Base-by-base conservation (phyloP, 257 asterid species). In the Capsicum chinense region DNA sequence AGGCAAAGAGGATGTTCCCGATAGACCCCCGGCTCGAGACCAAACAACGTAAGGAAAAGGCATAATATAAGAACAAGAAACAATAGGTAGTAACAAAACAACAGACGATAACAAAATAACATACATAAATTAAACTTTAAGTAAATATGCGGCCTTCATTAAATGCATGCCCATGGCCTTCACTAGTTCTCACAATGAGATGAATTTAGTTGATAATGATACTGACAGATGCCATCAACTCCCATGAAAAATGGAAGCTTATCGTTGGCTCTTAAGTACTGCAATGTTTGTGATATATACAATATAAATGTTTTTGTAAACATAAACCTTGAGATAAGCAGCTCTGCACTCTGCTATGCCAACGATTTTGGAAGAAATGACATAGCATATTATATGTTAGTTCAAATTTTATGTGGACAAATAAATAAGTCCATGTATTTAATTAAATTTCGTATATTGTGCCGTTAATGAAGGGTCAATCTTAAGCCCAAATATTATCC, bases 191-290 rank as follows among this genome's bases (percentile, higher is more conserved):
- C 60, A 74, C 26, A 74, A 73, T 48, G 42, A 50, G 60, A 74
- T 74, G 17, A 13, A 74, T 71, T 44, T 70, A 47, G 58, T 71
- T 67, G 58, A 71, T 10, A 71, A 13, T 44, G 17, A 47, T 12
- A n/a, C 58, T n/a, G 69, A 63, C 16, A 10, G 37, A 21, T 56
- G 35, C 42, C 74, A 67, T 35, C 74, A 35, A 35, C 19, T 71
- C 79, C 79, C 79, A 71, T 47, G 79, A 71, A 74, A 19, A 74
- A n/a, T 74, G 44, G 80, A 48, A 19, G 44, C 60, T 50, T 19
- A 74, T 74, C 60, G 4, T 58, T 74, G 13, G 12, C 44, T 74
- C 42, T 74, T 19, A 21, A 74, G 13, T 21, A 74, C 42, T 50
- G 42, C 15, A 50, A 21, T 74, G 11, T 19, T 50, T 48, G 44